phyloP scores from a whole-genome alignment of 1,139 yeast species.

The Hyphopichia khmerensis region DNA sequence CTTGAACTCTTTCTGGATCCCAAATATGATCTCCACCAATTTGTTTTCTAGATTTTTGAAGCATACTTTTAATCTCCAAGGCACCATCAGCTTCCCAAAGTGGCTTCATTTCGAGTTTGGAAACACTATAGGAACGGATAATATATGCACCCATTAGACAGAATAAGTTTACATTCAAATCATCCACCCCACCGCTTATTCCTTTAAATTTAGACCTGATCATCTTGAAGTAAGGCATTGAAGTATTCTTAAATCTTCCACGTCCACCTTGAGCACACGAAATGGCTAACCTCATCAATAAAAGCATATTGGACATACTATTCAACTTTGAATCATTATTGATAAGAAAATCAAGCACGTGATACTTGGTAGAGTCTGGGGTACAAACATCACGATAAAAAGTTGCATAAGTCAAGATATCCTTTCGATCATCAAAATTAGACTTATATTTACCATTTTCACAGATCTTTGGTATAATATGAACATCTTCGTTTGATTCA shows the following conservation, averaged over 20 bases:
- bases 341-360: not conserved
- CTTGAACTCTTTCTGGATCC: not conserved
- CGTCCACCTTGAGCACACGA: not conserved
- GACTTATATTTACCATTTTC: no score
- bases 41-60: not conserved
- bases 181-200: not conserved
- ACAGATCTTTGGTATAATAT: no score
- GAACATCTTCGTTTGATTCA: no score
- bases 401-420: not conserved
- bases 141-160: not conserved
- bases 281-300: not conserved
- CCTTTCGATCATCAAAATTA: not conserved
- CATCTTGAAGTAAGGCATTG: not conserved
- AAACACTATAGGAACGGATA: not conserved
- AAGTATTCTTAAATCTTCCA: not conserved
- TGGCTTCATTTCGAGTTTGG: not conserved
- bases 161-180: not conserved
- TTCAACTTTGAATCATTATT: not conserved
- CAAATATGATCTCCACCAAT: constrained; percentile 1
- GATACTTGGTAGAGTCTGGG: not conserved
- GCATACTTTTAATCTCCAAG: not conserved
- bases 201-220: not conserved
- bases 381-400: not conserved
- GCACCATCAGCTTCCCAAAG: not conserved
- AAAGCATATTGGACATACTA: not conserved